Evolutionary conservation across 2,329 filamentous ascomycete species (phyloP).

Genomic region (Sporothrix luriei): DNA sequence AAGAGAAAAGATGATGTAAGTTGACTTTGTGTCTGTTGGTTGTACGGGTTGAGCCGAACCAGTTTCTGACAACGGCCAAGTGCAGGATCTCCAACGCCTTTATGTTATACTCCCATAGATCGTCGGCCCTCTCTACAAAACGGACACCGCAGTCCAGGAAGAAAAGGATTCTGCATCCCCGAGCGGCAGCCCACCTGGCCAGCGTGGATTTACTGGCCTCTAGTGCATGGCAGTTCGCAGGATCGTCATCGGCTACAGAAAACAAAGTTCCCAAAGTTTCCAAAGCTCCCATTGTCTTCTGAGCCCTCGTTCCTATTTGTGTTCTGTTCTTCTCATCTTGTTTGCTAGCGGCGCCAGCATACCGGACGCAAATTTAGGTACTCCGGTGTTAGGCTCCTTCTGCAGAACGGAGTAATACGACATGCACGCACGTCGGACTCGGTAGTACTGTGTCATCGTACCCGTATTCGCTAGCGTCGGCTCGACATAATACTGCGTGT

Average conservation of each 20-base stretch:
- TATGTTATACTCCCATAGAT: background rate
- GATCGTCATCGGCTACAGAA: background rate
- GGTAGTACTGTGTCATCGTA: slow-evolving; percentile 1
- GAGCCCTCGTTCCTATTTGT: background rate
- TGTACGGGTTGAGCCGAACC: background rate
- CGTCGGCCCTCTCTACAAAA: background rate
- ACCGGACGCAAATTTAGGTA: background rate
- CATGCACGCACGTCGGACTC: no score
- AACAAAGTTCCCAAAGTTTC: no score
- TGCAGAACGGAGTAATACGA: no score
- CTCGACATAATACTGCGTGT: no score
- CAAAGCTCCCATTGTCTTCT: background rate
- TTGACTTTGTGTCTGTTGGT: background rate
- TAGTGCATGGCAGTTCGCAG: background rate
- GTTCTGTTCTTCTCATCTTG: background rate
- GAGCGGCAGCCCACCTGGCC: background rate
- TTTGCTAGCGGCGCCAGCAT: background rate
- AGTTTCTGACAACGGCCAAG: background rate
- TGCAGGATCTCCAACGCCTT: background rate
- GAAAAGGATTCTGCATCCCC: no score
- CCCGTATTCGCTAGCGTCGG: slow-evolving; percentile 15
- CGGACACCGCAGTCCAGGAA: background rate
- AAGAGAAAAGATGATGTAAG: background rate
- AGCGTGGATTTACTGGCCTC: background rate
- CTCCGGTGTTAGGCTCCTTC: background rate